Evolutionary conservation across 176 grass and related monocot genomes (phyloP), one percentile per base, ranked within the genome.

Genomic region (Thalia dealbata): DNA sequence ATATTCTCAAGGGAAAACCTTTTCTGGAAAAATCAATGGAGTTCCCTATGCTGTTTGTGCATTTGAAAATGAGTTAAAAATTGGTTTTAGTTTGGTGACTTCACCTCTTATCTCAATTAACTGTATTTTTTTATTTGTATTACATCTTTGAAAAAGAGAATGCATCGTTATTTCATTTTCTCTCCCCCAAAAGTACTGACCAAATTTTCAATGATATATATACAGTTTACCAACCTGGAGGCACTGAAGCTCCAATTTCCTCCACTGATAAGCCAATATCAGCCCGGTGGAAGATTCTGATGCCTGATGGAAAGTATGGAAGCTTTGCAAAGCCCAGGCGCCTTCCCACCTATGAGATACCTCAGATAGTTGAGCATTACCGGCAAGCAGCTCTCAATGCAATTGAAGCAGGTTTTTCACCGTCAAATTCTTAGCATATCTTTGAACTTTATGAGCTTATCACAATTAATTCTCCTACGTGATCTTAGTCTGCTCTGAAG

Each of bases 241-340:
- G 71, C 3, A 70, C 67, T 14, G 87, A 77, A 66, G 70, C 87
- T 85, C 95, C 95, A 29, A 91, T 99, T 77, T 99, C 95, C 14
- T 93, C 90, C 0, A 99, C 87, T 0, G 85, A 91, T 51, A 91
- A 99, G 67, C 87, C 95, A 29, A 88, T 99, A 76, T 93, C 90
- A 42, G 52, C 79, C 32, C 86, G 95, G 29, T 91, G 95, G 79
- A 91, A 78, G 74, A 88, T 99, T 83, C 52, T 99, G 78, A 79
- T 99, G 90, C 95, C 95, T 23, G 90, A 93, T 83, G 95, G 85
- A 19, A 86, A 79, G 28, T 83, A 93, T 21, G 90, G 85, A 43
- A 93, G 52, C 55, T 86, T 88, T 63, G 85, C 90, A 42, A 75
- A 64, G 0, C 95, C 95, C 11, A 77, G 72, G 69, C 76, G 81